Conservation (phyloP, 2,329 filamentous ascomycete genomes). For the Pleomassaria siparia region DNA sequence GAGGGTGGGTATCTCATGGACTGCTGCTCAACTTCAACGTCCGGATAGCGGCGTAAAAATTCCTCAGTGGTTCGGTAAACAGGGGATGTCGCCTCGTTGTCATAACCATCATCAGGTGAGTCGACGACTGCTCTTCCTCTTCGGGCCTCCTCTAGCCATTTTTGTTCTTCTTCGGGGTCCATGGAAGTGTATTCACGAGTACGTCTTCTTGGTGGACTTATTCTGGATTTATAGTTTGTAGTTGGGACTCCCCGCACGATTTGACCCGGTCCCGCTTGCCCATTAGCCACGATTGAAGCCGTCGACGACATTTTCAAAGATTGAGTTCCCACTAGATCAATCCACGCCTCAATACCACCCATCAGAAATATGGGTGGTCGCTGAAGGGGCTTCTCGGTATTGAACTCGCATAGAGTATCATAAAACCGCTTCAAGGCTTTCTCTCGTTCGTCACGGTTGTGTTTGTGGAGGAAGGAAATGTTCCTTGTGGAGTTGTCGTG, state of each 20-base stretch:
- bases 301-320: slow-evolving; percentile 63
- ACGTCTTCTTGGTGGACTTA: slow-evolving; percentile 58
- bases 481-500: slow-evolving; percentile 74
- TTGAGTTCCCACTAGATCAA: slow-evolving; percentile 73
- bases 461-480: slow-evolving; percentile 56
- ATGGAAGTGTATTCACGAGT: slow-evolving; percentile 68
- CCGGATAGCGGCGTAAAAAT: slow-evolving; percentile 79
- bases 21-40: slow-evolving; percentile 60
- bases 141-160: slow-evolving; percentile 76
- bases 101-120: slow-evolving; percentile 33
- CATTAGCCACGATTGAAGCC: slow-evolving; percentile 52
- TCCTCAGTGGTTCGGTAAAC: slow-evolving; percentile 74
- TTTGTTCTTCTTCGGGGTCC: slow-evolving; percentile 75
- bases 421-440: slow-evolving; percentile 69
- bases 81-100: slow-evolving; percentile 35
- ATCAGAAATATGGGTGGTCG: slow-evolving; percentile 73
- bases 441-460: slow-evolving; percentile 45
- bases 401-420: slow-evolving; percentile 81
- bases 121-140: slow-evolving; percentile 60
- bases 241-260: slow-evolving; percentile 56
- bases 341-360: slow-evolving; percentile 86
- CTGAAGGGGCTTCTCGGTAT: slow-evolving; percentile 73
- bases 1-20: slow-evolving; percentile 55
- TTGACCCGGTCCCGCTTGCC: slow-evolving; percentile 47
- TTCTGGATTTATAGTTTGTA: slow-evolving; percentile 53